Base-by-base conservation (phyloP, 129 eudicot genomes). In the Heracleum sosnowskyi region DNA sequence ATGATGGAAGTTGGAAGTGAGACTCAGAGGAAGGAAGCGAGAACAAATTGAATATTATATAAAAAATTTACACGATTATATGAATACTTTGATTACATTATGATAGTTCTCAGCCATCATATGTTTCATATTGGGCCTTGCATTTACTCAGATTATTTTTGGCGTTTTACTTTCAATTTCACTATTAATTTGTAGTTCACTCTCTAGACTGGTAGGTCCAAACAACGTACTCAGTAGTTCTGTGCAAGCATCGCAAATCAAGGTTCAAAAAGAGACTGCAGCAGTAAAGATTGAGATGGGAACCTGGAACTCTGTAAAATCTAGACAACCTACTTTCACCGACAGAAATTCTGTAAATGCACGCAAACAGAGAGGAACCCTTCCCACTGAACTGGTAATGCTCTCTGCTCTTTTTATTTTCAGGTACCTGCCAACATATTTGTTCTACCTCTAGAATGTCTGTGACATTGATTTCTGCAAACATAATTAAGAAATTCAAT, bases 221-320 rank as follows among this genome's bases (percentile, higher is more conserved):
- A 24, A 83, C 79, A 75, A 26, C 24, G 41, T 78, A 46, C 63
- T 86, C 73, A 44, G 51, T 82, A 70, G 42, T 74, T 81, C 57
- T 79, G 83, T 88, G 53, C 41, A 68, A 63, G 53, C 77, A 46
- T 77, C 74, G 49, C 88, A 79, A 62, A 55, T 76, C 69, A 88
- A 86, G 77, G 82, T 69, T 79, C 86, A 78, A 57, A 73, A 73
- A 83, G 83, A 81, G 72, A 77, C 83, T 83, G 79, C 13, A 64
- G 79, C 79, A 80, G 85, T 86, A 45, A 92, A 89, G 87, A 84
- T 86, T 37, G 91, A 93, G 78, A 81, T 77, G 86, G 98, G 92
- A 53, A 81, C 85, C 53, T 93, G 98, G 98, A 91, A 85, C 22
- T 76, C 87, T 0, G 97, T 93, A 44, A 93, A 88, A 89, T 85